Evolutionary conservation across 2,329 filamentous ascomycete genomes (phyloP).

Genomic region (Cercospora sp.): DNA sequence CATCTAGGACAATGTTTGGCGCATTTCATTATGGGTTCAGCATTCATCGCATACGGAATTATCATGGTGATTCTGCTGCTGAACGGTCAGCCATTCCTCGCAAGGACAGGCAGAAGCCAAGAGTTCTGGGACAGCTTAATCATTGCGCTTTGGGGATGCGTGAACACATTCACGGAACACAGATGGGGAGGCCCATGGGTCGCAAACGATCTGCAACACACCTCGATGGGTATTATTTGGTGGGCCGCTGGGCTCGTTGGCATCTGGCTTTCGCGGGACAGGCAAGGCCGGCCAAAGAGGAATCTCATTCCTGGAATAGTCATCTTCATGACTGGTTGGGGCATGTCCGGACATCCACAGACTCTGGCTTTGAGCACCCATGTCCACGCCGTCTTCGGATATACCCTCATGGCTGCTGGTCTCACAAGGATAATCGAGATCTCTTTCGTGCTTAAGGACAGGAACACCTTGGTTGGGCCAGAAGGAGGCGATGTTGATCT

Average conservation of each 20-base stretch:
- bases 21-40: slow-evolving; percentile 98
- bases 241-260: slow-evolving; percentile 91
- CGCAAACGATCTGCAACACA: slow-evolving; percentile 93
- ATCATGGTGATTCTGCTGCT: slow-evolving; percentile 81
- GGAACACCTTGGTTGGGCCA: slow-evolving; percentile 42
- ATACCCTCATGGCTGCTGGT: slow-evolving; percentile 90
- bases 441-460: slow-evolving; percentile 79
- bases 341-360: slow-evolving; percentile 90
- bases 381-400: slow-evolving; percentile 87
- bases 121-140: slow-evolving; percentile 94
- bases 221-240: slow-evolving; percentile 99
- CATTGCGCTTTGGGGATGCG: slow-evolving; percentile 91
- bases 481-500: slow-evolving; percentile 36
- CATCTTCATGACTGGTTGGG: slow-evolving; percentile 89
- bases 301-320: slow-evolving; percentile 93
- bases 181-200: slow-evolving; percentile 89
- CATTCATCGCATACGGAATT: slow-evolving; percentile 92
- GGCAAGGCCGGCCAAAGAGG: slow-evolving; percentile 80
- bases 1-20: slow-evolving; percentile 90
- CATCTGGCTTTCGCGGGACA: slow-evolving; percentile 84
- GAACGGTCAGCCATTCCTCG: slow-evolving; percentile 85
- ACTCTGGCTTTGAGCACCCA: slow-evolving; percentile 78
- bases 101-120: slow-evolving; percentile 78
- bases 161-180: slow-evolving; percentile 98
- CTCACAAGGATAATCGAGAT: slow-evolving; percentile 85